phyloP scores from a whole-genome alignment of 371 early-diverging fungal genomes.

The Saksenaea oblongispora region DNA sequence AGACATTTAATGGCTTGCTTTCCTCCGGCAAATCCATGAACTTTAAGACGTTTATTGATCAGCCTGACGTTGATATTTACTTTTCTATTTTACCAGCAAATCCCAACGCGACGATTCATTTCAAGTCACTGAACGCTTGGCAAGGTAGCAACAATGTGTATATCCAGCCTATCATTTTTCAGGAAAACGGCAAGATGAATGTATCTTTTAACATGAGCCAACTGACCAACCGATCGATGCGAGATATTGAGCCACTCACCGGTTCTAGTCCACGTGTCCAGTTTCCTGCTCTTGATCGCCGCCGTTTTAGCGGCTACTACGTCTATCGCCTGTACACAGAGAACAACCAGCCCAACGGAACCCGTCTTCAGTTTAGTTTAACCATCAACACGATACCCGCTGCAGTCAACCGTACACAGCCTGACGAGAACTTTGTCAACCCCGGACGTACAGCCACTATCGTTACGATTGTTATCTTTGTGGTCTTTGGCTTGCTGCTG shows the following conservation, averaged over 20 bases:
- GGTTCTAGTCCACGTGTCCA: constrained; percentile 5
- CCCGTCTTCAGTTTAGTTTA: background rate
- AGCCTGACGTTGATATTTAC: background rate
- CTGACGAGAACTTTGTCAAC: background rate
- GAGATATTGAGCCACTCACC: background rate
- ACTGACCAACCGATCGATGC: constrained; percentile 7
- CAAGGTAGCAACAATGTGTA: constrained; percentile 3
- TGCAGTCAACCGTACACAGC: background rate
- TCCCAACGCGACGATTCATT: constrained; percentile 5
- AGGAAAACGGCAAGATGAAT: background rate
- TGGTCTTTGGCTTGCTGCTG: background rate
- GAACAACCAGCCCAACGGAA: background rate
- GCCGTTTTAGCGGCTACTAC: constrained; percentile 10
- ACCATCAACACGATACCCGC: background rate
- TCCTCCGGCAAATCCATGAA: constrained; percentile 1
- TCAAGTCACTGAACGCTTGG: constrained; percentile 3
- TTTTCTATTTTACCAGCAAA: background rate
- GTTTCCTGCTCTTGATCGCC: constrained; percentile 2
- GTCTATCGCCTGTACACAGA: constrained; percentile 3
- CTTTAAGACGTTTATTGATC: constrained; percentile 10
- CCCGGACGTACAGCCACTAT: background rate
- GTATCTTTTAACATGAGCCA: background rate
- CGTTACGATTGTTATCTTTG: background rate
- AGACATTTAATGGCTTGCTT: background rate
- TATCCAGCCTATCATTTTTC: background rate